Percentiles rank a stretch among this genome's conserved stretches.
Evolutionary conservation across 1,284 basidiomycete species (phyloP).

Genomic region (Cryptococcus maquisensis): DNA sequence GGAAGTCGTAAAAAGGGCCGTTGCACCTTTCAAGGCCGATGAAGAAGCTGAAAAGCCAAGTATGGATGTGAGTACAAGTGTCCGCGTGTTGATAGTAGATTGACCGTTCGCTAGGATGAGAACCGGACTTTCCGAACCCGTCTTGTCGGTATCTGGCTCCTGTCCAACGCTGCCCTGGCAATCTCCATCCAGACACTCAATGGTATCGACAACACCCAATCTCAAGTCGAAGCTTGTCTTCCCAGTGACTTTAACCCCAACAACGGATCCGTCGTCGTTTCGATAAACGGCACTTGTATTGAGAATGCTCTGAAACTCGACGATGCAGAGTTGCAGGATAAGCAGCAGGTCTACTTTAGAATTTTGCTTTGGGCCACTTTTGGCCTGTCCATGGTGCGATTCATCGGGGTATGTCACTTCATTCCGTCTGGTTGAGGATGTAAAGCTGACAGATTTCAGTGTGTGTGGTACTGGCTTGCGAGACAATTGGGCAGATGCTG

Average conservation of each 20-base stretch:
- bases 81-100: too few relatives aligned
- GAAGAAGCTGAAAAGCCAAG: conserved; percentile 68
- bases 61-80: conserved; percentile 58
- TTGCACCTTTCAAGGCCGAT: conserved; percentile 74
- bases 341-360: conserved; percentile 63
- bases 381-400: conserved; percentile 70
- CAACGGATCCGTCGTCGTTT: conserved; percentile 20
- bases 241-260: conserved; percentile 14
- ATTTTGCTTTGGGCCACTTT: conserved; percentile 89
- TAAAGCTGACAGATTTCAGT: conserved; percentile 14
- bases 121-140: conserved; percentile 93
- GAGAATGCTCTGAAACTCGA: conserved; percentile 30
- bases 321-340: conserved; percentile 49
- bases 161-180: conserved; percentile 72
- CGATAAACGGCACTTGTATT: conserved; percentile 33
- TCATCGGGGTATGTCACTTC: conserved; percentile 64
- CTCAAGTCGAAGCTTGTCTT: conserved; percentile 30
- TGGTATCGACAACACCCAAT: conserved; percentile 58
- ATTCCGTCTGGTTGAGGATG: not conserved
- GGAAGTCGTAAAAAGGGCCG: conserved; percentile 85
- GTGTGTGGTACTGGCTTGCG: conserved; percentile 34
- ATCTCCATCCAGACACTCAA: conserved; percentile 81
- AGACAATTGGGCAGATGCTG: conserved; percentile 36
- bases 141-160: conserved; percentile 79
- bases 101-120: conserved; percentile 54